Evolutionary conservation across 1,284 basidiomycete genomes (phyloP).

Genomic region (Leccinum subfulvum): DNA sequence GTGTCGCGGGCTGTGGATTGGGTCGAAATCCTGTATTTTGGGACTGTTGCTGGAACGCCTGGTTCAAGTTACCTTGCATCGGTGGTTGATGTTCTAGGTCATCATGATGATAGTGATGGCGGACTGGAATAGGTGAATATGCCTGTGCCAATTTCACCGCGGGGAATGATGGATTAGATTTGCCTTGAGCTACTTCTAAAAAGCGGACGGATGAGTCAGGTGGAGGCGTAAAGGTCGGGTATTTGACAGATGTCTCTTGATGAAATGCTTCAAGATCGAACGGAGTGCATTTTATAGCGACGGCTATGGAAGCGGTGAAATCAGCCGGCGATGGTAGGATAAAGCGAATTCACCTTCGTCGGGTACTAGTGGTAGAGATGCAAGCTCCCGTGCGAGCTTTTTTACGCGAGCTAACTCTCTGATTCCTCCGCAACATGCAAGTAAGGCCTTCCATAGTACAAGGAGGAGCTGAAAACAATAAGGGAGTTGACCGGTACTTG

Average conservation of each 20-base stretch:
- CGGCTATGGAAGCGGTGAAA: constrained; percentile 31
- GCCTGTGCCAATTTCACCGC: constrained; percentile 80
- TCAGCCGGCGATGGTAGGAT: not conserved
- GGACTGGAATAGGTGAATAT: constrained; percentile 88
- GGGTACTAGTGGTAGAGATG: constrained; percentile 59
- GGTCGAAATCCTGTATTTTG: constrained; percentile 47
- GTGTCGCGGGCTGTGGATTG: constrained; percentile 73
- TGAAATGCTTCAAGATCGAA: constrained; percentile 86
- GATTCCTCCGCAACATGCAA: constrained; percentile 91
- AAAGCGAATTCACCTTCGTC: constrained; percentile 53
- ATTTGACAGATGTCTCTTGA: constrained; percentile 88
- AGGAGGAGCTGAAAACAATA: constrained; percentile 69
- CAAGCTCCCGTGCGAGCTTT: constrained; percentile 81
- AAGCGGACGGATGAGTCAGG: constrained; percentile 36
- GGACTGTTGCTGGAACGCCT: constrained; percentile 46
- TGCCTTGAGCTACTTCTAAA: constrained; percentile 25
- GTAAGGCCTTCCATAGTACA: constrained; percentile 93
- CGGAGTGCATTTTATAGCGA: constrained; percentile 80
- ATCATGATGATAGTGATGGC: constrained; percentile 88
- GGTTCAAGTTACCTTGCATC: constrained; percentile 40
- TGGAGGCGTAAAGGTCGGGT: constrained; percentile 83
- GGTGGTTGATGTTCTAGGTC: constrained; percentile 53
- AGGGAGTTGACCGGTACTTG: not conserved
- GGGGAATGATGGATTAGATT: constrained; percentile 43
- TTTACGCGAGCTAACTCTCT: constrained; percentile 85